Evolutionary conservation across 257 asterid species (phyloP), one percentile per base, ranked within the genome.

Genomic region (Scutellaria galericulata): DNA sequence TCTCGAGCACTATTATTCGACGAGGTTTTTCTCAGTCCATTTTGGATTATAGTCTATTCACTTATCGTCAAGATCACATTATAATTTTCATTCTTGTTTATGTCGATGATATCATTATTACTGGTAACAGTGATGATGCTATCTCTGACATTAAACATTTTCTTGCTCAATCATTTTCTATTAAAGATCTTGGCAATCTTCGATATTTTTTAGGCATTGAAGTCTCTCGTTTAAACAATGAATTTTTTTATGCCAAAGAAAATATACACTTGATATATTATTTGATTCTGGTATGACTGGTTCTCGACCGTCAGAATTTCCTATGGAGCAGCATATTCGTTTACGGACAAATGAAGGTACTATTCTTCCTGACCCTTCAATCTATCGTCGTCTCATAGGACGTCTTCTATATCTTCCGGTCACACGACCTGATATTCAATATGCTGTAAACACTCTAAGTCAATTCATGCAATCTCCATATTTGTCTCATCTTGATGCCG

Each of bases 211-310:
- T 55, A 55, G 61, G 61, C 1, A 24, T 55, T 9, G 61, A 55
- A 22, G 61, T 22, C 2, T 55, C 61, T 1, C 5, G 39, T 55
- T 39, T 55, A 20, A 22, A 9, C 37, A 22, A 6, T 2, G 39
- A 7, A 20, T 55, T 12, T 55, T 55, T 55, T 5, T 55, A 5
- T 55, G 8, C 20, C 61, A 55, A 9, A 0, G 61, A 7, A 55
- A 55, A 20, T 55, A 55, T 55, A 22, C 61, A 40, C 61, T 55
- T 55, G 61, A 55, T 9, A 55, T 55, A 1, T 55, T 55, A 55
- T 55, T 7, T 22, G 61, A 55, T 20, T 20, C 39, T 18, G 61
- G 61, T 9, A 55, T 55, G 39, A 6, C 39, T 3, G 61, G 61
- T 10, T 55, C 6, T 20, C 61, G 61, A 1, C 61, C 39, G 3